Conservation (phyloP, 2,329 filamentous ascomycete species). For the Myotisia sp. region DNA sequence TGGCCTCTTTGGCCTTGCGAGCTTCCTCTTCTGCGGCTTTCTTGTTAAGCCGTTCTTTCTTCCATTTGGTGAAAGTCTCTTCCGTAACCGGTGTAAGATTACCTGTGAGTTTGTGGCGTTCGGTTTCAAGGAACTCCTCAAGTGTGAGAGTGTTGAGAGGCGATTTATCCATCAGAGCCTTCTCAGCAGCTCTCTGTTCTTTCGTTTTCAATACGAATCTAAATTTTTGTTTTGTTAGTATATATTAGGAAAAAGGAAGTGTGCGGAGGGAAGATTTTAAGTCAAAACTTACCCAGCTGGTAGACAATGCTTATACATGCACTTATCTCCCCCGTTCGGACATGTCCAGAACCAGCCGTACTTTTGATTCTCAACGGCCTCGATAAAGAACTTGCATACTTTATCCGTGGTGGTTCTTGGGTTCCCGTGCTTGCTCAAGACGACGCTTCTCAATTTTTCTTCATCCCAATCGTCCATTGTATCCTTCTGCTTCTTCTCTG, state of each 20-base stretch:
- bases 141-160: conserved; percentile 87
- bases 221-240: conserved; percentile 12
- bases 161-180: conserved; percentile 89
- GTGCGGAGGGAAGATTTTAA: conserved; percentile 4
- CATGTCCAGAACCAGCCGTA: conserved; percentile 99
- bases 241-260: background rate
- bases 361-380: conserved; percentile 93
- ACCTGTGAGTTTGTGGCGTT: conserved; percentile 87
- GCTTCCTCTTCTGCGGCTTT: conserved; percentile 89
- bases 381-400: conserved; percentile 97
- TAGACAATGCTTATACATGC: conserved; percentile 95
- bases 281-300: conserved; percentile 64
- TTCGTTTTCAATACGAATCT: conserved; percentile 96
- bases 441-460: conserved; percentile 80
- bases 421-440: conserved; percentile 93
- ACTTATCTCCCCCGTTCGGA: conserved; percentile 91
- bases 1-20: conserved; percentile 83
- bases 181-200: conserved; percentile 89
- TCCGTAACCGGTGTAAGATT: conserved; percentile 84
- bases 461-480: conserved; percentile 97
- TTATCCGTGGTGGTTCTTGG: conserved; percentile 92
- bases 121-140: conserved; percentile 92
- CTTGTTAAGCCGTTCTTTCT: conserved; percentile 85
- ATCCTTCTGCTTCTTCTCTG: conserved; percentile 67
- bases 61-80: conserved; percentile 92